Conservation (phyloP, 2,329 filamentous ascomycete species). For the Penicillium sp. region DNA sequence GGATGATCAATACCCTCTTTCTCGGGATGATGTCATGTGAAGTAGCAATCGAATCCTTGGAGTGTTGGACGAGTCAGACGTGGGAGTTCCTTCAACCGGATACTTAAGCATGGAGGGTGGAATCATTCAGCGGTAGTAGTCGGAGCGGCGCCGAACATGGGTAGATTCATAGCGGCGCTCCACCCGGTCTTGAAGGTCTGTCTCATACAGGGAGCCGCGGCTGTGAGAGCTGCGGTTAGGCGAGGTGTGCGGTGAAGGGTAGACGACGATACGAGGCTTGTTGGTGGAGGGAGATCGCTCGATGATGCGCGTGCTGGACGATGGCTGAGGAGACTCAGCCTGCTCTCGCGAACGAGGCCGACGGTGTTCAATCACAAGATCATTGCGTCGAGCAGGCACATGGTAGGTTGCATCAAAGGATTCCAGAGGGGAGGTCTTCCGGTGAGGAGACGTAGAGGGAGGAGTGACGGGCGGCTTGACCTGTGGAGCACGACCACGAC, state of each 20-base stretch:
- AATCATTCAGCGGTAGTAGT: slow-evolving; percentile 27
- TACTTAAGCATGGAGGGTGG: not conserved
- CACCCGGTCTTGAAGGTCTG: slow-evolving; percentile 29
- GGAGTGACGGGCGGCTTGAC: slow-evolving; percentile 6
- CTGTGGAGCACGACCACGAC: slow-evolving; percentile 11
- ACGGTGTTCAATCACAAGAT: slow-evolving; percentile 8
- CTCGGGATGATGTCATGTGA: slow-evolving; percentile 4
- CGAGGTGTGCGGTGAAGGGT: slow-evolving; percentile 30
- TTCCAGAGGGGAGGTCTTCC: slow-evolving; percentile 10
- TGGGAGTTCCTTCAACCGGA: not conserved
- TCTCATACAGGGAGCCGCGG: slow-evolving; percentile 33
- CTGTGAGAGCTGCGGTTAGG: slow-evolving; percentile 30
- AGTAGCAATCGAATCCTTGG: not conserved
- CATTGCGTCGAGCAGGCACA: slow-evolving; percentile 22
- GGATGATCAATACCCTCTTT: slow-evolving; percentile 6
- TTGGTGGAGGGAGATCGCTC: slow-evolving; percentile 16
- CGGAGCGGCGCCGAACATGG: slow-evolving; percentile 24
- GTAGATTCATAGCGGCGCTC: slow-evolving; percentile 28
- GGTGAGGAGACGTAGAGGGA: not conserved
- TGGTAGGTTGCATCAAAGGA: slow-evolving; percentile 33
- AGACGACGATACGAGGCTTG: slow-evolving; percentile 30
- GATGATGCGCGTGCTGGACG: slow-evolving; percentile 11
- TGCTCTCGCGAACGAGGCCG: slow-evolving; percentile 16
- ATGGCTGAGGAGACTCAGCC: slow-evolving; percentile 9
- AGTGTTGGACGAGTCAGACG: not conserved